Evolutionary conservation across 768 basidiomycete genomes (phyloP).

Genomic region (Auricularia sp.): DNA sequence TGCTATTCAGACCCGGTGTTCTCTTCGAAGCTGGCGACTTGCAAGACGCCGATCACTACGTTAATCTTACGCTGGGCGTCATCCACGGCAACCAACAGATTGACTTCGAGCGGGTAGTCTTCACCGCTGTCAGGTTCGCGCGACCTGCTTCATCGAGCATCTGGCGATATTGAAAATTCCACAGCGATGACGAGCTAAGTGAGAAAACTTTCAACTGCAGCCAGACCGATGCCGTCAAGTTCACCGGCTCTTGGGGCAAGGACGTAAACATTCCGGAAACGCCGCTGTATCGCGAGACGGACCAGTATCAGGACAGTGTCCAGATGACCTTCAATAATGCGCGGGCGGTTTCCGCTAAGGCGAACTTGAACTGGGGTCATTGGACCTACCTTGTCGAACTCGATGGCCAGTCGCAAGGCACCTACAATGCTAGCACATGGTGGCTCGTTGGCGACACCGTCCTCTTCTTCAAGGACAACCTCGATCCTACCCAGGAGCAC

Average conservation of each 20-base stretch:
- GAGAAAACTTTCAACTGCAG: not conserved
- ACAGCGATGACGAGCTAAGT: not conserved
- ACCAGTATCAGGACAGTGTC: not conserved
- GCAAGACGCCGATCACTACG: not conserved
- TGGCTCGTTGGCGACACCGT: not conserved
- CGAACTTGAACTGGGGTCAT: not conserved
- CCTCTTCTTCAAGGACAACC: not conserved
- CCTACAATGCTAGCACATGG: not conserved
- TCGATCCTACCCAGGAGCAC: not conserved
- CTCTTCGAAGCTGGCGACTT: not conserved
- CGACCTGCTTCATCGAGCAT: not conserved
- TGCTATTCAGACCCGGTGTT: not conserved
- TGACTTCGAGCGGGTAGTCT: not conserved
- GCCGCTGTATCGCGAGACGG: not conserved
- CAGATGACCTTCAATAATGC: not conserved
- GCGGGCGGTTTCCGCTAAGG: not conserved
- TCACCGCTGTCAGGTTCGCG: not conserved
- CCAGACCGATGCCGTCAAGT: not conserved
- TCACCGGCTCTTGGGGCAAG: not conserved
- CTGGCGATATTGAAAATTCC: not conserved
- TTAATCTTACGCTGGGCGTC: not conserved
- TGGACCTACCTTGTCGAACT: not conserved
- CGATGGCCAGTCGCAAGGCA: not conserved
- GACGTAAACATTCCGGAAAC: not conserved
- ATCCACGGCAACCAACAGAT: not conserved